Conservation (phyloP, 768 basidiomycete genomes). For the Rhizopogon vesiculosus region DNA sequence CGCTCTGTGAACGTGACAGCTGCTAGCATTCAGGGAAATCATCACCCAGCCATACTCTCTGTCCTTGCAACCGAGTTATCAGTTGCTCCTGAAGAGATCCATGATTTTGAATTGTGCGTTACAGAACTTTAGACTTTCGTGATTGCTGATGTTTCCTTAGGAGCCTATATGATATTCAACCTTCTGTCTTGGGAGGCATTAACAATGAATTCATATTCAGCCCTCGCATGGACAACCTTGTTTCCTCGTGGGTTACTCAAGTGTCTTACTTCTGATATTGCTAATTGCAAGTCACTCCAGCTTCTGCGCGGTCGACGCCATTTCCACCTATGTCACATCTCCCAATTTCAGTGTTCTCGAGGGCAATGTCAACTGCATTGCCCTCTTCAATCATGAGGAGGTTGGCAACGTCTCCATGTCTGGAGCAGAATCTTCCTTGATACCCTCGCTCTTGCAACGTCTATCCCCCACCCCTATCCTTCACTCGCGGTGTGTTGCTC, state of each 20-base stretch:
- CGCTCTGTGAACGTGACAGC: slow-evolving; percentile 25
- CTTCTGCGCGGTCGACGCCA: slow-evolving; percentile 88
- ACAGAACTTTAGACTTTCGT: background rate
- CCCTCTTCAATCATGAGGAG: too few relatives aligned
- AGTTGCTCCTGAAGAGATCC: slow-evolving; percentile 72
- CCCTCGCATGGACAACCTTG: slow-evolving; percentile 86
- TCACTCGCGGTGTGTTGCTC: slow-evolving; percentile 65
- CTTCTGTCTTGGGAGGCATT: slow-evolving; percentile 78
- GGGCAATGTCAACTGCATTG: slow-evolving; percentile 69
- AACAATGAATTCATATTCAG: slow-evolving; percentile 93
- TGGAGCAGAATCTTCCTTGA: slow-evolving; percentile 84
- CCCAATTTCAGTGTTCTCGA: slow-evolving; percentile 41
- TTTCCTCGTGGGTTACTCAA: slow-evolving; percentile 70
- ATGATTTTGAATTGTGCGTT: slow-evolving; percentile 90
- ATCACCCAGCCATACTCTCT: slow-evolving; percentile 74
- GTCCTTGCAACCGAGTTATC: slow-evolving; percentile 74
- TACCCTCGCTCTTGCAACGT: slow-evolving; percentile 78
- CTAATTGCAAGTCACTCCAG: slow-evolving; percentile 30
- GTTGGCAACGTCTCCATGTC: slow-evolving; percentile 42
- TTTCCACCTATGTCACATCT: slow-evolving; percentile 50
- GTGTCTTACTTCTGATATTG: slow-evolving; percentile 8
- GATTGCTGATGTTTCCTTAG: slow-evolving; percentile 29
- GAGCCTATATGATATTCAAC: slow-evolving; percentile 83
- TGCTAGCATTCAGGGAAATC: slow-evolving; percentile 69
- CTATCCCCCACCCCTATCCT: slow-evolving; percentile 67